Evolutionary conservation across 2,329 filamentous ascomycete species (phyloP).

Genomic region (Colletotrichum sp.): DNA sequence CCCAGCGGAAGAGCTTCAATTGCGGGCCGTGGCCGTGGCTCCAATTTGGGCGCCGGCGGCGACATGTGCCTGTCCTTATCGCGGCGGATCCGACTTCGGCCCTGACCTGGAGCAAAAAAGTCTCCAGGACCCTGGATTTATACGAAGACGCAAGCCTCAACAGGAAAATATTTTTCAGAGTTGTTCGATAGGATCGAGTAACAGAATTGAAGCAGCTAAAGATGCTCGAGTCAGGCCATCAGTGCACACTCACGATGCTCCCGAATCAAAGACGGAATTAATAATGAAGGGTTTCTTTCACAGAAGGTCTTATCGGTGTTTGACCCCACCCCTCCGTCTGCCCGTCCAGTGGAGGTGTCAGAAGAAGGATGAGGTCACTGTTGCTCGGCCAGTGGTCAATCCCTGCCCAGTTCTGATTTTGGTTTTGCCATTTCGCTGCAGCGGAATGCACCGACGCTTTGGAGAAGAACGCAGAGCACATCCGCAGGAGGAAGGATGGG

Average conservation of each 20-base stretch:
- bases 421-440: neutral
- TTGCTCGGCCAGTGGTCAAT: neutral
- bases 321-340: neutral
- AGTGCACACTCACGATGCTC: neutral
- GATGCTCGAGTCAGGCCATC: neutral
- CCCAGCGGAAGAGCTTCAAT: neutral
- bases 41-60: conserved; percentile 5
- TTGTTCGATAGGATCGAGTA: conserved; percentile 5
- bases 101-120: neutral
- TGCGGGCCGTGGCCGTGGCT: conserved; percentile 1
- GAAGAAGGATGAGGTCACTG: neutral
- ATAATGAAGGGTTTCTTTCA: neutral
- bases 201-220: neutral
- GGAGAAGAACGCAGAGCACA: neutral
- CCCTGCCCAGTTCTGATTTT: neutral
- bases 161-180: neutral
- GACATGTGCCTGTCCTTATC: conserved; percentile 8
- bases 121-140: neutral
- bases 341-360: neutral
- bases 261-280: neutral
- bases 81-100: conserved; percentile 9
- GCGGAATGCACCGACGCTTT: neutral
- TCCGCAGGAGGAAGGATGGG: neutral
- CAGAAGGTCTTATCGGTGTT: conserved; percentile 1
- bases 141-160: neutral